phyloP scores from a whole-genome alignment of 2,329 filamentous ascomycete genomes.

The Pseudonectria foliicola region DNA sequence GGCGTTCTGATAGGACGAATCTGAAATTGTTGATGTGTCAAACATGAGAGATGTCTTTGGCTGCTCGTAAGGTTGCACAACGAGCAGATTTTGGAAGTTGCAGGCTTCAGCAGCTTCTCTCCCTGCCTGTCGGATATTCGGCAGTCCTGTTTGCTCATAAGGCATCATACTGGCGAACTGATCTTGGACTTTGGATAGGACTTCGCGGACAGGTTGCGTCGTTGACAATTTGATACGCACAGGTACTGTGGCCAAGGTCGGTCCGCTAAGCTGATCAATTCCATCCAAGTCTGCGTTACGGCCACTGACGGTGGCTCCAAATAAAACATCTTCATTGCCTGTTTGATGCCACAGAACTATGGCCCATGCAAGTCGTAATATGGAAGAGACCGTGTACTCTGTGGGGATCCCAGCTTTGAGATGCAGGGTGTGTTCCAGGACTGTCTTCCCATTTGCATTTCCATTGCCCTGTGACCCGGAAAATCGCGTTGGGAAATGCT shows the following conservation, averaged over 20 bases:
- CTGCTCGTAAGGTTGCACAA: slow-evolving; percentile 1
- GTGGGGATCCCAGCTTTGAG: background rate
- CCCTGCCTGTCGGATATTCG: background rate
- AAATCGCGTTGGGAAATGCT: background rate
- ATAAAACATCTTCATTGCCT: slow-evolving; percentile 1
- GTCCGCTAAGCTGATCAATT: slow-evolving; percentile 1
- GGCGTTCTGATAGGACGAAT: background rate
- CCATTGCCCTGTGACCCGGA: background rate
- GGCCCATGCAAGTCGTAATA: slow-evolving; percentile 1
- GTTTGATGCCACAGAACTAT: slow-evolving; percentile 1
- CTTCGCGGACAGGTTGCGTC: background rate
- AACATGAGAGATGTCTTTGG: slow-evolving; percentile 1
- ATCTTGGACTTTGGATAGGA: background rate
- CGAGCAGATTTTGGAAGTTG: slow-evolving; percentile 2
- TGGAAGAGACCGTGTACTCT: slow-evolving; percentile 1
- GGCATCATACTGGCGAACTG: slow-evolving; percentile 1
- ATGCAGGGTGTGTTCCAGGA: background rate
- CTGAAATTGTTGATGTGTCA: background rate
- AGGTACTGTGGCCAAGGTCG: slow-evolving; percentile 1
- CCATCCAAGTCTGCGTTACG: slow-evolving; percentile 1
- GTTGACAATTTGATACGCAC: slow-evolving; percentile 1
- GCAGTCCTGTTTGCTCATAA: slow-evolving; percentile 1
- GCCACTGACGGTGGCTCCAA: slow-evolving; percentile 2
- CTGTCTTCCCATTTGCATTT: background rate
- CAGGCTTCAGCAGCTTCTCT: slow-evolving; percentile 1